These are phyloP conservation scores for Tetrastigma voinierianum DNA, from an alignment of 164 flowering plant genomes.

Conservation along the genomic window DNA sequence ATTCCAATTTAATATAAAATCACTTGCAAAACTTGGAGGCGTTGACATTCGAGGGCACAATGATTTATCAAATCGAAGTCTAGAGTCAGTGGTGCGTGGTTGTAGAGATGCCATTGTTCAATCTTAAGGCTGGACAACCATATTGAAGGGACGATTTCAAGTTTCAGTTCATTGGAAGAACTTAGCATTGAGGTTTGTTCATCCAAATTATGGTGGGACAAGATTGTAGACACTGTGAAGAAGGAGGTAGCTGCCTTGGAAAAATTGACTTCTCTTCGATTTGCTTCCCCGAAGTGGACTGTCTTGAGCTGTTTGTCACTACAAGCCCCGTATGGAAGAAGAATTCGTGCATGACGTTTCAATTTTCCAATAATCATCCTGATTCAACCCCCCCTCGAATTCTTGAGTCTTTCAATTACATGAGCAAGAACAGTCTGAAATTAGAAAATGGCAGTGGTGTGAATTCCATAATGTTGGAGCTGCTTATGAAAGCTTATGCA, in stretches of 20 bases:
- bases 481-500: slow-evolving; percentile 8
- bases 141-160: not conserved
- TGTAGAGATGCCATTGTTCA: slow-evolving; percentile 11
- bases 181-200: slow-evolving; percentile 15
- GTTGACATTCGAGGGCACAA: slow-evolving; percentile 12
- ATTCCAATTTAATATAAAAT: not conserved
- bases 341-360: slow-evolving; percentile 1
- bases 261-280: slow-evolving; percentile 4
- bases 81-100: slow-evolving; percentile 5
- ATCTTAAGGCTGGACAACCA: not conserved
- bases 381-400: not conserved
- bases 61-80: not conserved
- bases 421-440: slow-evolving; percentile 5
- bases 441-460: slow-evolving; percentile 8
- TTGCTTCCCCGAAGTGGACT: slow-evolving; percentile 11
- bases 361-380: slow-evolving; percentile 6
- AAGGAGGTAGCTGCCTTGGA: slow-evolving; percentile 6
- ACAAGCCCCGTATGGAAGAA: slow-evolving; percentile 7
- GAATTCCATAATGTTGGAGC: not conserved
- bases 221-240: slow-evolving; percentile 3
- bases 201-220: not conserved
- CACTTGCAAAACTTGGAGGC: not conserved
- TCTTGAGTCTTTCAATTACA: not conserved
- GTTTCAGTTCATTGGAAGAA: slow-evolving; percentile 16
- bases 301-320: not conserved